A percentile compares a stretch with the other conserved stretches of the same genome.
Conservation (phyloP, 225 moss, liverwort and hornwort genomes). For the Physcomitrellopsis africana region DNA sequence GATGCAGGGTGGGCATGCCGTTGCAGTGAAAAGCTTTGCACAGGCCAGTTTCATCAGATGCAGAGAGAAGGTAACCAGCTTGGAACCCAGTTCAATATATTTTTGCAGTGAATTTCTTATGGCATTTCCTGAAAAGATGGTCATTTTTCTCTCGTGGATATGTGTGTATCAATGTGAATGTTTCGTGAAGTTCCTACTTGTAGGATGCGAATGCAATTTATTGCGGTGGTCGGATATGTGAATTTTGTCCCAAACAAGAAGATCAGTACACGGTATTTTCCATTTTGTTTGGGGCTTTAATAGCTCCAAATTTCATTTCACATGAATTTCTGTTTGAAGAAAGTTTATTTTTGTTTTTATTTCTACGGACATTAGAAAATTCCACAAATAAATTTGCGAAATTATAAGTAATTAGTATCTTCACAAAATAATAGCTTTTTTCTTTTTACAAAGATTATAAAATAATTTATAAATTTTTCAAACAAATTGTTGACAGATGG, state of each 20-base stretch:
- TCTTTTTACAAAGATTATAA: background rate
- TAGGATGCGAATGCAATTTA: conserved; percentile 34
- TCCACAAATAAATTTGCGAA: background rate
- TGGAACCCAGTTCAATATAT: rapidly evolving
- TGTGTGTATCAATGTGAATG: background rate
- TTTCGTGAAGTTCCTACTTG: background rate
- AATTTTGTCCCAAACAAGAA: conserved; percentile 39
- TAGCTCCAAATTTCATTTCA: rapidly evolving
- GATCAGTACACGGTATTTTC: conserved; percentile 35
- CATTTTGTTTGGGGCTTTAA: background rate
- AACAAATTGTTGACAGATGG: conserved; percentile 19
- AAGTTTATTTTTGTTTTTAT: too few relatives aligned
- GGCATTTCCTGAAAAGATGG: background rate
- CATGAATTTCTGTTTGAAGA: background rate
- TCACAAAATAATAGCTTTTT: too few relatives aligned
- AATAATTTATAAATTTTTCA: background rate
- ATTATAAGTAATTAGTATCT: too few relatives aligned
- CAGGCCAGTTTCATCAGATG: conserved; percentile 72
- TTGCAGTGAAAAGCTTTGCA: conserved; percentile 64
- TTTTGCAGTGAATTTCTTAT: too few relatives aligned
- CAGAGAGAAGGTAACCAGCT: conserved; percentile 44
- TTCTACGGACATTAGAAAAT: background rate
- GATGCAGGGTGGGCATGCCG: conserved; percentile 36
- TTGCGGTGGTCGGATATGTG: conserved; percentile 36
- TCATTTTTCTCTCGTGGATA: background rate